These are phyloP conservation scores for Coemansia furcata DNA, from an alignment of 192 early-diverging fungal genomes.

Conservation along the genomic window DNA sequence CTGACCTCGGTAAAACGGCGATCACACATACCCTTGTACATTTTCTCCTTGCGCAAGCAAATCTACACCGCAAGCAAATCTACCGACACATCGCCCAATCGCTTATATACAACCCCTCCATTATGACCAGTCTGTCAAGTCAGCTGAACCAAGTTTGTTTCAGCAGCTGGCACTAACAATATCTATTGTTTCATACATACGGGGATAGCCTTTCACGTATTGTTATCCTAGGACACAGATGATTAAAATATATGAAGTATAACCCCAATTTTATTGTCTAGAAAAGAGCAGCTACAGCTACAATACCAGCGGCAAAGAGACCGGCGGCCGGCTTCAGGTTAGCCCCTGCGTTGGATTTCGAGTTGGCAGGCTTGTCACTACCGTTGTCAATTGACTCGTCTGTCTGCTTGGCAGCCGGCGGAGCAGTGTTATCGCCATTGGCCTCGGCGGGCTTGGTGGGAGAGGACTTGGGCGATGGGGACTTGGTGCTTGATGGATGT, in stretches of 20 bases:
- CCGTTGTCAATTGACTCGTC: background rate
- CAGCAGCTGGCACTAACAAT: conserved; percentile 45
- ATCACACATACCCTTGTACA: conserved; percentile 30
- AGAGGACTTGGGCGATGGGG: background rate
- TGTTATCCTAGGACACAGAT: background rate
- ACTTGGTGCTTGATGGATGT: background rate
- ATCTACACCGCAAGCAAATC: conserved; percentile 66
- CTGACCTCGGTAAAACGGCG: background rate
- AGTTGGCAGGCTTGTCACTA: background rate
- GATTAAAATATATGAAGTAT: background rate
- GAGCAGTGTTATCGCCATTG: background rate
- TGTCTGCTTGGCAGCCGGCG: background rate
- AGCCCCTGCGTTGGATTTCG: conserved; percentile 7
- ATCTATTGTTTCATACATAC: conserved; percentile 45
- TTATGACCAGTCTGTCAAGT: too few species aligned
- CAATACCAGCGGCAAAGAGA: conserved; percentile 21
- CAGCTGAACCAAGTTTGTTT: too few species aligned
- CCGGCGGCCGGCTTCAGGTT: conserved; percentile 18
- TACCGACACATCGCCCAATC: conserved; percentile 63
- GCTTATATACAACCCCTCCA: conserved; percentile 54
- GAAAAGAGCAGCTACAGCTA: conserved; percentile 21
- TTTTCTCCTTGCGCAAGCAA: conserved; percentile 56
- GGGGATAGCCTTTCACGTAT: background rate
- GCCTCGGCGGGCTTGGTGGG: background rate
- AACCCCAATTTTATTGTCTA: conserved; percentile 1